These are phyloP conservation scores for Aspergillus heteromorphus DNA, from an alignment of 495 filamentous ascomycete genomes.

Conservation along the genomic window DNA sequence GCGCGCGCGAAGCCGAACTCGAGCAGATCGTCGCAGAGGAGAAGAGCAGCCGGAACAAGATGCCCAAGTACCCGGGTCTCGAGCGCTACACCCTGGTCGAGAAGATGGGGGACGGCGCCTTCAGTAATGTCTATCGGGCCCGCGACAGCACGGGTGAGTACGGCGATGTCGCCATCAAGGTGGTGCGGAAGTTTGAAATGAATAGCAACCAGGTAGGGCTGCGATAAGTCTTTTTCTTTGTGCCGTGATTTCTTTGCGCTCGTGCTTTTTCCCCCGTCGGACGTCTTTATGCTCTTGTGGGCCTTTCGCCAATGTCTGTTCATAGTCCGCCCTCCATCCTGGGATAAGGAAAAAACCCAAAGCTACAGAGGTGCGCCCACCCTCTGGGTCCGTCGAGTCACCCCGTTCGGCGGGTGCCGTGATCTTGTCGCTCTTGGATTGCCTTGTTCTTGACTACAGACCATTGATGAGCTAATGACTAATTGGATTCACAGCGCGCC, in stretches of 20 bases:
- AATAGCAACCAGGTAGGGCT: conserved; percentile 85
- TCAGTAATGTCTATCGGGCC: conserved; percentile 96
- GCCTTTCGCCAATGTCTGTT: conserved; percentile 33
- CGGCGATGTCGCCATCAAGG: conserved; percentile 92
- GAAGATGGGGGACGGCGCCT: conserved; percentile 99
- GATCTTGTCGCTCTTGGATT: conserved; percentile 8
- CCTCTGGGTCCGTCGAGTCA: conserved; percentile 18
- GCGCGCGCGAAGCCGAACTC: conserved; percentile 50
- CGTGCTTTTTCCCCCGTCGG: background rate
- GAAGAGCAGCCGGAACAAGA: conserved; percentile 71
- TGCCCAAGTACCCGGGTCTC: conserved; percentile 86
- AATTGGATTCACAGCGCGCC: conserved; percentile 59
- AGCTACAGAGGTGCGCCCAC: conserved; percentile 90
- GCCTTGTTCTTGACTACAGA: conserved; percentile 7
- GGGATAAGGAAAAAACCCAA: conserved; percentile 91
- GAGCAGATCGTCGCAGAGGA: conserved; percentile 88
- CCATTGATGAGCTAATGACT: conserved; percentile 6
- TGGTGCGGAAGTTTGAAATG: conserved; percentile 98
- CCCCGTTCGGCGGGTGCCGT: conserved; percentile 8
- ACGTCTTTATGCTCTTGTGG: background rate
- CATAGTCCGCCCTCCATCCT: conserved; percentile 83
- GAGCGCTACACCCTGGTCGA: conserved; percentile 86
- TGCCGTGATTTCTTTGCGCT: conserved; percentile 16
- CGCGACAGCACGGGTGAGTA: conserved; percentile 62
- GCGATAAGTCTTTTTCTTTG: conserved; percentile 19